Evolutionary conservation across 1,284 basidiomycete species (phyloP).

Genomic region (Peniophora sp.): DNA sequence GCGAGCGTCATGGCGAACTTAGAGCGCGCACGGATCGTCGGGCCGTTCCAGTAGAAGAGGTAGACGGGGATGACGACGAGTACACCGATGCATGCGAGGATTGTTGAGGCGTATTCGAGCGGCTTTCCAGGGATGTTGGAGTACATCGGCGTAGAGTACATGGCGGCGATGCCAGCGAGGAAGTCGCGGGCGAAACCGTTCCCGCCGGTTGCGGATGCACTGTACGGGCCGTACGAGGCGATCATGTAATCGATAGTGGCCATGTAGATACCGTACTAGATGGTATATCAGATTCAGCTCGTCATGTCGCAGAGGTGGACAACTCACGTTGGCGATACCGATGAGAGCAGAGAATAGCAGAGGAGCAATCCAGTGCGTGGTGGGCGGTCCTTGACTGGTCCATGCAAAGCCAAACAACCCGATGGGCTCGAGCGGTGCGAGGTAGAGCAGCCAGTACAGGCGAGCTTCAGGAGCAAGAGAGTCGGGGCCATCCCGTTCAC

Average conservation of each 20-base stretch:
- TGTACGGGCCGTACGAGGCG: slow-evolving; percentile 12
- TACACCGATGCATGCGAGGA: slow-evolving; percentile 27
- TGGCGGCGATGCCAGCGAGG: slow-evolving; percentile 13
- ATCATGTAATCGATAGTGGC: slow-evolving; percentile 16
- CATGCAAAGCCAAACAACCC: slow-evolving; percentile 14
- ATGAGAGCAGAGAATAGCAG: slow-evolving; percentile 12
- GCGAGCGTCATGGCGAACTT: slow-evolving; percentile 24
- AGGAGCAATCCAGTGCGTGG: slow-evolving; percentile 12
- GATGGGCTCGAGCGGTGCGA: slow-evolving; percentile 12
- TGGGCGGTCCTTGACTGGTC: slow-evolving; percentile 12
- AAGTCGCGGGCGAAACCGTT: slow-evolving; percentile 14
- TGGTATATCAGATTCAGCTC: not conserved
- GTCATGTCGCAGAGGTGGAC: not conserved
- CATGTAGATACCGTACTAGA: slow-evolving; percentile 13
- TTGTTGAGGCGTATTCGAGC: slow-evolving; percentile 27
- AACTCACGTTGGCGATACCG: slow-evolving; percentile 11
- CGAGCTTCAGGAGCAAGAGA: slow-evolving; percentile 11
- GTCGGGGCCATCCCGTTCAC: slow-evolving; percentile 6
- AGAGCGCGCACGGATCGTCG: slow-evolving; percentile 22
- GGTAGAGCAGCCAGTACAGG: slow-evolving; percentile 12
- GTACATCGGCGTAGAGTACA: slow-evolving; percentile 12
- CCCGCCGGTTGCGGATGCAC: slow-evolving; percentile 13
- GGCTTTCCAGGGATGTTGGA: slow-evolving; percentile 5
- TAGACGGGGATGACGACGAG: slow-evolving; percentile 29
- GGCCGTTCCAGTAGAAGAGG: slow-evolving; percentile 30